A percentile compares a stretch with the other conserved stretches of the same genome.
These are phyloP conservation scores for Podospora pseudocomata DNA, from an alignment of 495 filamentous ascomycete genomes.

Conservation along the genomic window DNA sequence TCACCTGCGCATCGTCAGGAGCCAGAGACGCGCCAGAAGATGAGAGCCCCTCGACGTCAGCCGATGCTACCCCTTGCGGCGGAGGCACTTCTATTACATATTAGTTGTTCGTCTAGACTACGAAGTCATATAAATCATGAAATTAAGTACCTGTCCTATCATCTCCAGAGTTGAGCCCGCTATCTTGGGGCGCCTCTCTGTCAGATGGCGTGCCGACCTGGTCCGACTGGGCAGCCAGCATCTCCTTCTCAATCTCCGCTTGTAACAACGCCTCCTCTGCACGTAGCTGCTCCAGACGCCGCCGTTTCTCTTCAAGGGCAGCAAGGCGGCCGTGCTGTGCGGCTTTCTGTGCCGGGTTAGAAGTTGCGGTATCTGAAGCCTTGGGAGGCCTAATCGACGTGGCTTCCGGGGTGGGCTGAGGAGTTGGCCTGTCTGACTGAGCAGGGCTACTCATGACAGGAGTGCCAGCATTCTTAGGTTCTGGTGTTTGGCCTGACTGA, in stretches of 20 bases:
- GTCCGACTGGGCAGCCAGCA: conserved; percentile 54
- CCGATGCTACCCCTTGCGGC: neutral
- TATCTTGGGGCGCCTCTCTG: neutral
- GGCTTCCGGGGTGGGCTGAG: conserved; percentile 20
- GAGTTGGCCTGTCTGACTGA: conserved; percentile 18
- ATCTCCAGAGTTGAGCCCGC: neutral
- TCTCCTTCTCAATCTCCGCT: conserved; percentile 50
- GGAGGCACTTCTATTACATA: neutral
- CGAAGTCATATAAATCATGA: neutral
- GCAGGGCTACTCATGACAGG: conserved; percentile 13
- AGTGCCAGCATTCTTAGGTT: conserved; percentile 27
- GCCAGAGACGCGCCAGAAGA: neutral
- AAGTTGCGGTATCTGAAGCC: conserved; percentile 8
- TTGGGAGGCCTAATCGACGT: conserved; percentile 25
- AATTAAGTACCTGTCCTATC: neutral
- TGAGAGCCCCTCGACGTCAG: neutral
- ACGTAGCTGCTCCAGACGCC: conserved; percentile 51
- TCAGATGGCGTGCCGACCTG: conserved; percentile 47
- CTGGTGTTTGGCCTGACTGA: conserved; percentile 35
- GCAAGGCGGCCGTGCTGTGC: conserved; percentile 54
- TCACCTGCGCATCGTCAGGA: neutral
- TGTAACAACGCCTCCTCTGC: conserved; percentile 58
- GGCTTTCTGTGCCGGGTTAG: conserved; percentile 26
- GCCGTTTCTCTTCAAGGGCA: conserved; percentile 46
- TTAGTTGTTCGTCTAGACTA: neutral